Evolutionary conservation across 106 monocot species (phyloP).

Genomic region (Dioscorea alata): DNA sequence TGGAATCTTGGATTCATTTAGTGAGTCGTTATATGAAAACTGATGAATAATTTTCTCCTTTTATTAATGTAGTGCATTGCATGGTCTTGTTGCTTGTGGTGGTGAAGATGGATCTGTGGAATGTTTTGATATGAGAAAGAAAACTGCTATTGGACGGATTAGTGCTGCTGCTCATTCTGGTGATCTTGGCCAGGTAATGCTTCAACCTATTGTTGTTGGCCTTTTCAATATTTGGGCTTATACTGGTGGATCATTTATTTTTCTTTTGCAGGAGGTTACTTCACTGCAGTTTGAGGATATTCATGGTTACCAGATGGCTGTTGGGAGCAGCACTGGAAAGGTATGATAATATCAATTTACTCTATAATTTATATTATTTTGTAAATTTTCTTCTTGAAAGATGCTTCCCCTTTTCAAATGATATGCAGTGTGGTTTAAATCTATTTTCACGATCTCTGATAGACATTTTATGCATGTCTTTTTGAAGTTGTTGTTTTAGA

Average conservation of each 20-base stretch:
- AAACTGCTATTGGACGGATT: constrained; percentile 79
- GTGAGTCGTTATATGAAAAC: too few species aligned
- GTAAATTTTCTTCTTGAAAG: neutral
- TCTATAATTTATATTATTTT: neutral
- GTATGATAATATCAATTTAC: constrained; percentile 20
- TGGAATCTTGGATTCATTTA: too few species aligned
- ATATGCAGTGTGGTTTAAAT: too few species aligned
- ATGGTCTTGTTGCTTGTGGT: constrained; percentile 97
- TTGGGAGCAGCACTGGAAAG: constrained; percentile 90
- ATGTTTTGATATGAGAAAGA: constrained; percentile 88
- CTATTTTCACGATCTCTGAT: neutral
- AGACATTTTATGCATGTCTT: neutral
- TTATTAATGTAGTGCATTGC: constrained; percentile 36
- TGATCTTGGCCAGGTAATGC: constrained; percentile 49
- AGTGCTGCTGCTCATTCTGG: constrained; percentile 39
- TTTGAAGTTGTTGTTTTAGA: neutral
- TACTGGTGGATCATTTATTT: neutral
- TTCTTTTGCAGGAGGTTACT: constrained; percentile 72
- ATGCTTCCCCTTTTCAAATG: too few species aligned
- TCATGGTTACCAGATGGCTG: constrained; percentile 74
- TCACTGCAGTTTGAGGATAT: constrained; percentile 74
- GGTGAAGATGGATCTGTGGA: constrained; percentile 96
- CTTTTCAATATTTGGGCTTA: neutral
- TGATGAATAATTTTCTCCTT: neutral
- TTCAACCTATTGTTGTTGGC: neutral